A percentile compares a stretch with the other conserved stretches of the same genome.
These are phyloP conservation scores for Monosporozyma siamensis DNA, from an alignment of 805 yeast genomes.

Conservation along the genomic window DNA sequence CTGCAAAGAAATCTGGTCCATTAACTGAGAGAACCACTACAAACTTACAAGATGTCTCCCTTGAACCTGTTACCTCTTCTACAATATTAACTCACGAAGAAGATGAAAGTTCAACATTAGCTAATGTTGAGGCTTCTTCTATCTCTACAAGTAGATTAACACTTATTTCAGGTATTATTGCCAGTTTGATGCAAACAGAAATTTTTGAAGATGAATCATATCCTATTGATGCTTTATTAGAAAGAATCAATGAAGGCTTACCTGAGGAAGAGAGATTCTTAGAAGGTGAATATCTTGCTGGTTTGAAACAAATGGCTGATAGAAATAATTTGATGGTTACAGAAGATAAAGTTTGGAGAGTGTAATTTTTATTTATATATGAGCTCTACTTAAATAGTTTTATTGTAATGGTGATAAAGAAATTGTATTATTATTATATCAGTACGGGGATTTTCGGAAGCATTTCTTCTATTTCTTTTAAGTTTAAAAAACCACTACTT, in stretches of 20 bases:
- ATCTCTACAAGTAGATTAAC: constrained; percentile 44
- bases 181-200: constrained; percentile 37
- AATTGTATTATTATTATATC: background rate
- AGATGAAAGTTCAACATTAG: constrained; percentile 16
- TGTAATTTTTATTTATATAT: too few species aligned
- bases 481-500: too few species aligned
- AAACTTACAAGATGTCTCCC: constrained; percentile 15
- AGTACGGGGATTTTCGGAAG: too few species aligned
- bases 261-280: constrained; percentile 42
- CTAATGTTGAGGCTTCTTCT: constrained; percentile 23
- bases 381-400: too few species aligned
- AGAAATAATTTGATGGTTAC: constrained; percentile 41
- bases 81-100: constrained; percentile 6
- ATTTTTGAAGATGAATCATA: constrained; percentile 39
- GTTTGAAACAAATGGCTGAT: constrained; percentile 34
- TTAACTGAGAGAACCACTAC: constrained; percentile 19
- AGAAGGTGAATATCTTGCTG: constrained; percentile 37
- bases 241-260: constrained; percentile 36
- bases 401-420: too few species aligned
- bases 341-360: constrained; percentile 41
- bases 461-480: too few species aligned
- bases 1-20: constrained; percentile 11
- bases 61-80: constrained; percentile 6
- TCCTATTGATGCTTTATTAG: constrained; percentile 31
- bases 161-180: constrained; percentile 39